Base-by-base conservation (phyloP, 495 filamentous ascomycete genomes). In the Daldinia childiae region DNA sequence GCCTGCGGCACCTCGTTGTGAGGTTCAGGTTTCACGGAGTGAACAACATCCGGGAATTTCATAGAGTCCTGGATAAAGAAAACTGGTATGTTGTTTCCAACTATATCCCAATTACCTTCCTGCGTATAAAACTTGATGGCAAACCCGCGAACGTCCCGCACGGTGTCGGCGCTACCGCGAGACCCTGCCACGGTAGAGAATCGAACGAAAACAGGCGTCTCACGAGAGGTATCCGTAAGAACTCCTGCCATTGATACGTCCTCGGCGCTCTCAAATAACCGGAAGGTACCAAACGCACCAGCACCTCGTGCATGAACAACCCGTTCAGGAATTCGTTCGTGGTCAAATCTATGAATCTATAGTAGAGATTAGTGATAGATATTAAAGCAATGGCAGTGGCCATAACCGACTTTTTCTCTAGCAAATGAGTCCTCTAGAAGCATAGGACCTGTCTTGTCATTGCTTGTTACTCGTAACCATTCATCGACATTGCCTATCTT, bases 251-350 rank as follows among this genome's bases (percentile, higher is more conserved):
- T 82, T 5, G 91, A 91, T 7, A 95, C 83, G 57, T 95, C 90
- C 50, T 84, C 80, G 43, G 88, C 87, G 69, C 89, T 90, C 78
- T 95, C 85, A 62, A 86, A 84, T 2, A 97, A 80, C 60, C 84
- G 91, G 82, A 96, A 97, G 30, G 86, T 93, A 12, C 94, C 94
- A 72, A 95, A 96, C 17, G 94, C 93, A 39, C 89, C 94, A 14
- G 87, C 82, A 21, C 93, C 94, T 34, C 93, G 91, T 29, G 94
- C 94, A 75, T 97, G 94, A 5, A 97, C 93, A 14, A 96, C 93
- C 58, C 94, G 85, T 79, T 92, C 90, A 0, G 90, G 88, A 38
- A 91, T 89, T 15, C 89, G 84, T 76, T 91, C 89, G 30, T 88
- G 83, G 75, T 90, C 88, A 60, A 74, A 80, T 62, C 70, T 59